Conservation (phyloP, 805 yeast genomes). For the Limtongia smithiae region DNA sequence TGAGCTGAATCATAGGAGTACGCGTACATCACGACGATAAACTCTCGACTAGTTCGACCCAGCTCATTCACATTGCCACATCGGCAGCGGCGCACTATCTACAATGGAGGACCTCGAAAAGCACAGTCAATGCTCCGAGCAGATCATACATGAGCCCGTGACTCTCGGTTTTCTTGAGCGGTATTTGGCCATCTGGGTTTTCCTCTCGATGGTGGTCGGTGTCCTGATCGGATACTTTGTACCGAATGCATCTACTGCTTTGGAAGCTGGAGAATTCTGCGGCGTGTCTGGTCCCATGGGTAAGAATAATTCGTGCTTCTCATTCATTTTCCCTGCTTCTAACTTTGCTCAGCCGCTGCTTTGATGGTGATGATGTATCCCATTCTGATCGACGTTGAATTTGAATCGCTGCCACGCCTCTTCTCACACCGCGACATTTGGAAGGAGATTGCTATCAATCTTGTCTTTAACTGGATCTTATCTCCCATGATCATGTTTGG, state of each 20-base stretch:
- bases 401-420: constrained; percentile 43
- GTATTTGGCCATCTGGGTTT: constrained; percentile 30
- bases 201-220: constrained; percentile 31
- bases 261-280: constrained; percentile 27
- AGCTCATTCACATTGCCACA: too few relatives aligned
- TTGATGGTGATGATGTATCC: constrained; percentile 56
- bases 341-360: constrained; percentile 45
- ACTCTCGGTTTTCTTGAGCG: constrained; percentile 27
- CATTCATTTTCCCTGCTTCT: background rate
- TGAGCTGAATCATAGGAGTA: too few relatives aligned
- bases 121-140: too few relatives aligned
- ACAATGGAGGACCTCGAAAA: too few relatives aligned
- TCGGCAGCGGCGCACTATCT: too few relatives aligned
- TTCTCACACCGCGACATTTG: constrained; percentile 30
- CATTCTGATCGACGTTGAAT: constrained; percentile 50
- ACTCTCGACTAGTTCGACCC: too few relatives aligned
- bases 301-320: background rate
- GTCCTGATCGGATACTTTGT: constrained; percentile 32
- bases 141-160: too few relatives aligned
- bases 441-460: constrained; percentile 39
- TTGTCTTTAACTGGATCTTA: constrained; percentile 51
- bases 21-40: too few relatives aligned
- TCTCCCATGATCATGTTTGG: constrained; percentile 54
- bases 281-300: constrained; percentile 32
- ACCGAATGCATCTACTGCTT: constrained; percentile 21